Evolutionary conservation across 208 protist genomes (phyloP).

Genomic region (Leptomonas seymouri): DNA sequence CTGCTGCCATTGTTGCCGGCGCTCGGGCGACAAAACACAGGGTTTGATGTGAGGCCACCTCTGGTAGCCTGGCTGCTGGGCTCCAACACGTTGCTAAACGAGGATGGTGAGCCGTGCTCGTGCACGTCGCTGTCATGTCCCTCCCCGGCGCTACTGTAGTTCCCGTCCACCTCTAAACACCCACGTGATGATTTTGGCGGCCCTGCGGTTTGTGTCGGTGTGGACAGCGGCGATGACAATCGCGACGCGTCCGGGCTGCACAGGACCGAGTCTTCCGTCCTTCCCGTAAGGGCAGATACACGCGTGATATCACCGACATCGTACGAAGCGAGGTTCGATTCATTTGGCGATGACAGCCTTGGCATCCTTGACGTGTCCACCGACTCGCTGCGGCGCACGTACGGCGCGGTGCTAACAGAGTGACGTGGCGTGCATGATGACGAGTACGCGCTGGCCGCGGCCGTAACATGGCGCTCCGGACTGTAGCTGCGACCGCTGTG

Average conservation of each 20-base stretch:
- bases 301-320: background rate
- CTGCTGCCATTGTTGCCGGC: background rate
- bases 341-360: background rate
- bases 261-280: constrained; percentile 4
- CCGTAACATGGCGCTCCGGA: background rate
- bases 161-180: background rate
- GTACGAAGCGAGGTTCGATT: background rate
- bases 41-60: constrained; percentile 22
- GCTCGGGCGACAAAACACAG: background rate
- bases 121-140: background rate
- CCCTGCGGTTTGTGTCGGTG: background rate
- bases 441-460: constrained; percentile 1
- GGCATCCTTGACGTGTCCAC: constrained; percentile 7
- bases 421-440: constrained; percentile 13
- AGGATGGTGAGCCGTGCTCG: background rate
- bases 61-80: background rate
- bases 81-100: background rate
- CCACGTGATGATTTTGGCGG: too few species aligned
- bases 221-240: background rate
- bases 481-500: constrained; percentile 6
- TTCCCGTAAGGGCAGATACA: background rate
- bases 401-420: constrained; percentile 34
- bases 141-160: background rate
- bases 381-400: constrained; percentile 35
- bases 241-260: constrained; percentile 1